Evolutionary conservation across 805 yeast genomes (phyloP).

Genomic region (Teunomyces gatunensis): DNA sequence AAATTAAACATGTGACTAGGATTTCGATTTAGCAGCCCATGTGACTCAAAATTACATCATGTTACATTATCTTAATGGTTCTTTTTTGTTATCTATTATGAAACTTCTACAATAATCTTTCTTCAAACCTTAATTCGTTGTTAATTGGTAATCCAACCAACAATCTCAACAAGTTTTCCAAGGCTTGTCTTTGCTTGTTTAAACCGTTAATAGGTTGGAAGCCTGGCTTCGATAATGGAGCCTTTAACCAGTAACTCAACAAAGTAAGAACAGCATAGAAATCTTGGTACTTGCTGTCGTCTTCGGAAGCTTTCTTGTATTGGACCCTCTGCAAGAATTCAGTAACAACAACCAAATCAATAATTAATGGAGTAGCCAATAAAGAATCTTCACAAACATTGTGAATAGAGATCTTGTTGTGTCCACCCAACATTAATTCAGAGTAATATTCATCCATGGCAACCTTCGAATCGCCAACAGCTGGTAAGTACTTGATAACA

Average conservation of each 20-base stretch:
- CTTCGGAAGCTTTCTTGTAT: conserved; percentile 56
- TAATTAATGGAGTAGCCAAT: conserved; percentile 90
- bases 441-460: conserved; percentile 99
- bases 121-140: conserved; percentile 93
- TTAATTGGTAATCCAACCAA: conserved; percentile 86
- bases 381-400: conserved; percentile 96
- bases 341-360: conserved; percentile 85
- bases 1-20: neutral
- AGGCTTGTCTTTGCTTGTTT: conserved; percentile 90
- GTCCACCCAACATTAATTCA: conserved; percentile 97
- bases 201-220: conserved; percentile 87
- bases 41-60: too few species aligned
- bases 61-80: too few species aligned
- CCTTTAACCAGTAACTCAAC: conserved; percentile 93
- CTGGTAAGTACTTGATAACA: conserved; percentile 89
- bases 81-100: neutral
- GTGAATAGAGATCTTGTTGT: conserved; percentile 89
- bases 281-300: conserved; percentile 49
- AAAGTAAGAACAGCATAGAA: conserved; percentile 85
- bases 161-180: conserved; percentile 87
- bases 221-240: conserved; percentile 91
- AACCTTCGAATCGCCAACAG: conserved; percentile 94
- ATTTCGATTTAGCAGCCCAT: neutral
- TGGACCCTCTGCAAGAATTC: conserved; percentile 87
- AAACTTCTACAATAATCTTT: conserved; percentile 52